These are phyloP conservation scores for Lecanicillium sp. DNA, from an alignment of 2,329 filamentous ascomycete species.

Conservation along the genomic window DNA sequence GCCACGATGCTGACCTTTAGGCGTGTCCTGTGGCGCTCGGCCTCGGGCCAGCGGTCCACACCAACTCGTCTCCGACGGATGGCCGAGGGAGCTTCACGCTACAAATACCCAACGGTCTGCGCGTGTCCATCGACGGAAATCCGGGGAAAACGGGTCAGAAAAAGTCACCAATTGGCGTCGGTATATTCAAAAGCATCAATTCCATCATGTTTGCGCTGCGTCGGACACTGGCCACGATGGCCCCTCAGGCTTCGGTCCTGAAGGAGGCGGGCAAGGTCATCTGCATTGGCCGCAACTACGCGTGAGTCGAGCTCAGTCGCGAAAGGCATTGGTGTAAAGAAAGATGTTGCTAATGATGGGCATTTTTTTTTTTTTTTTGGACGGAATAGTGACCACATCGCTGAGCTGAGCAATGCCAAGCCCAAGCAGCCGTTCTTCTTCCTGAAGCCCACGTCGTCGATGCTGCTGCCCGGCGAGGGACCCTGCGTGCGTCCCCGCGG, in stretches of 20 bases:
- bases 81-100: not conserved
- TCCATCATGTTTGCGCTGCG: constrained; percentile 31
- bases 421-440: constrained; percentile 99
- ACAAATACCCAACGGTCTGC: not conserved
- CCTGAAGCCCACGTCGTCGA: constrained; percentile 85
- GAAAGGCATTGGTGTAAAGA: constrained; percentile 16
- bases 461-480: constrained; percentile 72
- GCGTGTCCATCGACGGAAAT: not conserved
- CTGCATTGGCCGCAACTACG: constrained; percentile 95
- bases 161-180: not conserved
- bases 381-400: constrained; percentile 71
- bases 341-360: constrained; percentile 22
- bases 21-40: not conserved
- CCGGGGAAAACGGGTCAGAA: not conserved
- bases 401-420: constrained; percentile 78
- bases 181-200: not conserved
- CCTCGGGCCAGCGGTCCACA: constrained; percentile 4
- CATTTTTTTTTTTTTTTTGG: constrained; percentile 7
- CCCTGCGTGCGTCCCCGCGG: constrained; percentile 77
- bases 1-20: constrained; percentile 1
- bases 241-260: constrained; percentile 40
- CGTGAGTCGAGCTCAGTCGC: constrained; percentile 48
- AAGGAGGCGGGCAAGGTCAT: constrained; percentile 67
- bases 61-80: constrained; percentile 2
- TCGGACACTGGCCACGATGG: constrained; percentile 33